A percentile compares a stretch with the other conserved stretches of the same genome.
Conservation (phyloP, 768 basidiomycete genomes). For the Phylloporus rhodoxanthus region DNA sequence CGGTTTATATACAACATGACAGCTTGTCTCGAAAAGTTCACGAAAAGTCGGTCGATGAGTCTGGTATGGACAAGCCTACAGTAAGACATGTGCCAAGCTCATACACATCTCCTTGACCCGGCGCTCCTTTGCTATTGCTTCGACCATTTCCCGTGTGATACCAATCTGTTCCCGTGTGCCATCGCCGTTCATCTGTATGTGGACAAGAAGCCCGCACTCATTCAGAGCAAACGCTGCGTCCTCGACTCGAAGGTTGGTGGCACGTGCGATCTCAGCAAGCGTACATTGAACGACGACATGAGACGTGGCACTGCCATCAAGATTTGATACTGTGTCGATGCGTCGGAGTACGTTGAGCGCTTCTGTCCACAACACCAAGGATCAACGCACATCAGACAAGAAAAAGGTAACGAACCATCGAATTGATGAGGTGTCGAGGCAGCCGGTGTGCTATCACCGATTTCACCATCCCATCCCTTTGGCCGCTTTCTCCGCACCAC, state of each 20-base stretch:
- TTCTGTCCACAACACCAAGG: conserved; percentile 32
- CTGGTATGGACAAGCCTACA: conserved; percentile 24
- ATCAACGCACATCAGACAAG: not conserved
- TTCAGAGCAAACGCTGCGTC: conserved; percentile 87
- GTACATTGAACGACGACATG: conserved; percentile 66
- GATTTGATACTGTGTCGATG: conserved; percentile 51
- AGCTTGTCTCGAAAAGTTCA: not conserved
- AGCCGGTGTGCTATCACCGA: conserved; percentile 33
- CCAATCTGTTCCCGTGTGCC: conserved; percentile 41
- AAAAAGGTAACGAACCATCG: conserved; percentile 34
- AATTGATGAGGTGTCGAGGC: conserved; percentile 32
- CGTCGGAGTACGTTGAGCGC: conserved; percentile 49
- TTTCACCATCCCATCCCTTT: conserved; percentile 77
- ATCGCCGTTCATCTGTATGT: conserved; percentile 31
- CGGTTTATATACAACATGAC: conserved; percentile 22
- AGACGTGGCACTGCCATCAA: conserved; percentile 65
- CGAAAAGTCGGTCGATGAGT: too few species aligned
- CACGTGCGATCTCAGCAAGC: conserved; percentile 70
- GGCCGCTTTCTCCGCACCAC: conserved; percentile 39
- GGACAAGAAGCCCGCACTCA: conserved; percentile 72
- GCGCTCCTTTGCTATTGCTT: conserved; percentile 59
- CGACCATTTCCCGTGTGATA: conserved; percentile 61
- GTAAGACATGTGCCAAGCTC: conserved; percentile 50
- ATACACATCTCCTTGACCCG: conserved; percentile 68
- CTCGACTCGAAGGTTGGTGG: conserved; percentile 75